Evolutionary conservation across 1,284 basidiomycete genomes (phyloP), one percentile per base, ranked within the genome.

Genomic region (Cryptococcus sp.): DNA sequence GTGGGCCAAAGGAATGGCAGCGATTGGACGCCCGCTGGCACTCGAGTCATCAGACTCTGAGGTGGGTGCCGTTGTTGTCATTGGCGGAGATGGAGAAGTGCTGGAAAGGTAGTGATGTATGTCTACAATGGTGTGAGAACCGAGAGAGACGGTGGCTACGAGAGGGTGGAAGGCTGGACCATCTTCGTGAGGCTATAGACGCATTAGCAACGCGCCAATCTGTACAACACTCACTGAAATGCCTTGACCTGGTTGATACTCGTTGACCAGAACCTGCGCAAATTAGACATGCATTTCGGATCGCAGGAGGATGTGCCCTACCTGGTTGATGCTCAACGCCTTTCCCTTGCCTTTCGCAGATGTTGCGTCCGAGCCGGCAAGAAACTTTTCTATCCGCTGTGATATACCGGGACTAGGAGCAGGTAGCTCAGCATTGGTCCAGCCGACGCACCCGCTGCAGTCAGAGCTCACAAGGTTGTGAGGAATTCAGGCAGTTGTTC

Each of bases 171-270:
- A 97, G 3, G 89, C 86, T 0, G 89, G 87, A 0, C 94, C 93
- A 73, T 97, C 94, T 78, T 96, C 88, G 70, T 96, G 94, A 0
- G 93, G 91, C 91, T 93, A 74, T 3, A 19, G 6, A 4, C 15
- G 13, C 31, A 31, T 53, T 3, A 39, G 47, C 38, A 31, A 57
- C 7, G 17, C 35, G 49, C 17, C 16, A 31, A 8, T 38, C 17
- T 45, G 5, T 10, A 27, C 8, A 19, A 16, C 4, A 73, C 84
- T 63, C 76, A 91, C 90, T 83, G 91, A 88, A 62, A 98, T 98
- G 20, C 94, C 94, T 79, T 97, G 92, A 1, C 90, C 90, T 6
- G 91, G 84, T 25, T 85, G 81, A 74, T 97, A 97, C 88, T 92
- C 89, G 72, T 91, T 92, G 67, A 93, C 80, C 59, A 94, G 87